Conservation (phyloP, 176 grass and related monocot genomes). For the Secale cereale region DNA sequence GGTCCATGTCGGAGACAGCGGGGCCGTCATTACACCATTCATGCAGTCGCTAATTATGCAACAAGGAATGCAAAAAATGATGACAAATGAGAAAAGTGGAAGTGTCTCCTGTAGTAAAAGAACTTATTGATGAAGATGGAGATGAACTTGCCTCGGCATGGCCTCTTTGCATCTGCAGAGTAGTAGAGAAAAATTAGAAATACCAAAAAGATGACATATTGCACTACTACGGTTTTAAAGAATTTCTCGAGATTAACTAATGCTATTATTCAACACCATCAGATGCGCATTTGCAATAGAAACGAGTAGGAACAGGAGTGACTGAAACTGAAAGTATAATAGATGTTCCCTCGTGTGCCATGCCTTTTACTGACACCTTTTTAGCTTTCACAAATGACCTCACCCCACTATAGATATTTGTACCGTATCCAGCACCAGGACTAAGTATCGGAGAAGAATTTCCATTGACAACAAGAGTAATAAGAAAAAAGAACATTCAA, state of each 20-base stretch:
- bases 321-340: background rate
- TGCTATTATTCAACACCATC: background rate
- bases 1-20: too few relatives aligned
- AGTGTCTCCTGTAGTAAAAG: slow-evolving; percentile 6
- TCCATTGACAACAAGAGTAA: background rate
- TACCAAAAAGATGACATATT: slow-evolving; percentile 9
- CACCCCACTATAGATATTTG: background rate
- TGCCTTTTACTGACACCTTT: background rate
- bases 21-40: too few relatives aligned
- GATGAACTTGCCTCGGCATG: slow-evolving; percentile 69
- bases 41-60: too few relatives aligned
- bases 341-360: background rate
- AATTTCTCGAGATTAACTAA: slow-evolving; percentile 2
- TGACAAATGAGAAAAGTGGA: slow-evolving; percentile 18
- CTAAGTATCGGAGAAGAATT: background rate
- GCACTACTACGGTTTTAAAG: background rate
- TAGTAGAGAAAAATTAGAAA: slow-evolving; percentile 25
- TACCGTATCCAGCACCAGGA: background rate
- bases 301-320: background rate
- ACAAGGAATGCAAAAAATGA: background rate
- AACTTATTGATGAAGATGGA: slow-evolving; percentile 17
- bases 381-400: background rate
- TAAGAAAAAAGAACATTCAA: background rate
- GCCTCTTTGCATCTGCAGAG: slow-evolving; percentile 91
- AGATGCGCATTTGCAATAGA: background rate